Evolutionary conservation across 192 early-diverging fungal genomes (phyloP), one percentile per base, ranked within the genome.

Genomic region (Cetraspora pellucida): DNA sequence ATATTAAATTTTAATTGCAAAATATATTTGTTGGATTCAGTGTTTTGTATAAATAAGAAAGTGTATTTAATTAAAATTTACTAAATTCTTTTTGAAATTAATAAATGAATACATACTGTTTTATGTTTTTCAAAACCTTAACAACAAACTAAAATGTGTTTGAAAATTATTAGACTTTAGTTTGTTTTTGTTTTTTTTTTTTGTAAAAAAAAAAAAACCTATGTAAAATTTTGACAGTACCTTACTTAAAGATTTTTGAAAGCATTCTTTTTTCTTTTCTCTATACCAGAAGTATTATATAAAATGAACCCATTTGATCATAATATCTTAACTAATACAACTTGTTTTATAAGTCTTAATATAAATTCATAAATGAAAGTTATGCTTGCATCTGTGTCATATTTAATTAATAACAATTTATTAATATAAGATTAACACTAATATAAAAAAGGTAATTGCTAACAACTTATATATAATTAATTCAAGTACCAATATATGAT

Each of bases 1-100:
- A 67, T 69, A 71, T 28, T 71, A 71, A 71, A 52, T 71, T 71
- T 21, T 71, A 47, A n/a, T 19, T 37, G 17, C 69, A 71, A 49
- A 71, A 71, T 19, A 71, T 37, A 52, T 71, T 71, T 71, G 69
- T 54, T 28, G 69, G 69, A 71, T 71, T 47, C 6, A 71, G 31
- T 52, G 25, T 71, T 28, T 47, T 71, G 17, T 27, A 52, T 25
- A 71, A 16, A 50, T 30, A 16, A 71, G 13, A 54, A 27, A 27
- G 3, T 21, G 16, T 19, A 54, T 9, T 19, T 65, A 44, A 7
- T 9, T 23, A 65, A 43, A 65, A 44, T 2, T 28, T 27, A 8
- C 27, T 60, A 7, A 23, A 0, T 27, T 60, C n/a, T n/a, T n/a
- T n/a, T n/a, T n/a, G n/a, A n/a, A 49, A 68, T 45, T 2, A 46